These are phyloP conservation scores for Dovyalis caffra DNA, from an alignment of 345 rosid genomes.

Conservation along the genomic window DNA sequence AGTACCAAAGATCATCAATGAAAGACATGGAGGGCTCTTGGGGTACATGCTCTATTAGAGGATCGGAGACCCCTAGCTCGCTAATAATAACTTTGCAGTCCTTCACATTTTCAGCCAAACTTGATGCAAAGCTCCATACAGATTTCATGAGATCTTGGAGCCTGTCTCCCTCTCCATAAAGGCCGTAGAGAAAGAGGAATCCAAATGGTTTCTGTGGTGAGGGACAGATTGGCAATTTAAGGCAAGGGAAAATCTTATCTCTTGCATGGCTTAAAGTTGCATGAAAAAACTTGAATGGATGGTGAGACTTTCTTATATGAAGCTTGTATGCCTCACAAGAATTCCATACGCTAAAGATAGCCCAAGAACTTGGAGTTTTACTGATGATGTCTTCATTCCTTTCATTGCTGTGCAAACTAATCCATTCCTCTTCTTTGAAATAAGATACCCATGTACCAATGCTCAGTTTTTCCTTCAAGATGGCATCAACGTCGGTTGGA, in stretches of 20 bases:
- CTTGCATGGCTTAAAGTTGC: conserved; percentile 34
- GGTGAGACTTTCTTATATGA: conserved; percentile 29
- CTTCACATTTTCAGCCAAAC: conserved; percentile 36
- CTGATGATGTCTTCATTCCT: conserved; percentile 13
- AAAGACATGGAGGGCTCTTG: conserved; percentile 31
- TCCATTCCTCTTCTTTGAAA: conserved; percentile 42
- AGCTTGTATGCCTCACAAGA: conserved; percentile 45
- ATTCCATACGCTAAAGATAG: conserved; percentile 56
- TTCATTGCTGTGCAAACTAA: conserved; percentile 9
- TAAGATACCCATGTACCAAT: conserved; percentile 58
- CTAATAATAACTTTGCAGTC: conserved; percentile 41
- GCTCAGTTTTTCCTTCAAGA: conserved; percentile 45
- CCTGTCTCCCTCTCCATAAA: conserved; percentile 52
- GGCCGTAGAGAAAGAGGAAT: conserved; percentile 45
- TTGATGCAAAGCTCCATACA: conserved; percentile 40
- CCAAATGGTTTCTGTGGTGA: conserved; percentile 38
- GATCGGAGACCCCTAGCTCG: conserved; percentile 49
- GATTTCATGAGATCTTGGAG: conserved; percentile 42
- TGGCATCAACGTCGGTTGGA: conserved; percentile 43
- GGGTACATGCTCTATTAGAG: conserved; percentile 38
- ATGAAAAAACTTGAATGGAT: conserved; percentile 28
- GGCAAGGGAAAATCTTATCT: conserved; percentile 37
- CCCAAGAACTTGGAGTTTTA: conserved; percentile 40
- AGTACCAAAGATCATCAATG: conserved; percentile 51
- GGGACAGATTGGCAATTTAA: conserved; percentile 33